Evolutionary conservation across 2,329 filamentous ascomycete genomes (phyloP).

Genomic region (Cercospora sojina): DNA sequence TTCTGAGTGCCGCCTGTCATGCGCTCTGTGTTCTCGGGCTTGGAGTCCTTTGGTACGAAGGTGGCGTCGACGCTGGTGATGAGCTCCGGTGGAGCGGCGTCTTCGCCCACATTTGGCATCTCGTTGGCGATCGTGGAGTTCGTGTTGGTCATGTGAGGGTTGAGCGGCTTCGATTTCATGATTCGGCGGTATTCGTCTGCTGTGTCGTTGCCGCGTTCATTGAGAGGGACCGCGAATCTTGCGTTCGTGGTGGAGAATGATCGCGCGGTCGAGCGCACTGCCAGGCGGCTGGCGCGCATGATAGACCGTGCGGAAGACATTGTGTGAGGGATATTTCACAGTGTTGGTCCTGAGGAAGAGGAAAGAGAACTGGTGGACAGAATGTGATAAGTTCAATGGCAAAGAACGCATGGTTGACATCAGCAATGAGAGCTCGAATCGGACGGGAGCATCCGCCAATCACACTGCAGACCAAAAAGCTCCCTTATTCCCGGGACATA

Average conservation of each 20-base stretch:
- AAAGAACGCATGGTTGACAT: constrained; percentile 13
- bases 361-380: background rate
- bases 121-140: constrained; percentile 63
- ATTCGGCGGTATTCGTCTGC: constrained; percentile 55
- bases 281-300: constrained; percentile 47
- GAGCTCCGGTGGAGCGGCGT: constrained; percentile 60
- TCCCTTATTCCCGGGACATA: background rate
- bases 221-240: constrained; percentile 43
- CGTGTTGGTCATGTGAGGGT: constrained; percentile 64
- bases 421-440: constrained; percentile 4
- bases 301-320: constrained; percentile 52
- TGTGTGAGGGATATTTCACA: background rate
- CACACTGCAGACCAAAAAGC: background rate
- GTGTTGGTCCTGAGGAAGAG: background rate
- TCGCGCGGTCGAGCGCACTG: constrained; percentile 37
- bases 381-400: constrained; percentile 7
- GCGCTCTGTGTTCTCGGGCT: constrained; percentile 62
- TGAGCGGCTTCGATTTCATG: constrained; percentile 58
- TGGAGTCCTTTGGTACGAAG: constrained; percentile 59
- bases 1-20: constrained; percentile 65
- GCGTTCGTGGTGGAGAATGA: constrained; percentile 42
- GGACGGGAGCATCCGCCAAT: background rate
- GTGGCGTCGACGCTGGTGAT: constrained; percentile 56
- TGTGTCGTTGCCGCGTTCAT: constrained; percentile 54
- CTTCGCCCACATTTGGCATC: constrained; percentile 59